phyloP scores from a whole-genome alignment of 2,329 filamentous ascomycete species.

The Laburnicola sp. region DNA sequence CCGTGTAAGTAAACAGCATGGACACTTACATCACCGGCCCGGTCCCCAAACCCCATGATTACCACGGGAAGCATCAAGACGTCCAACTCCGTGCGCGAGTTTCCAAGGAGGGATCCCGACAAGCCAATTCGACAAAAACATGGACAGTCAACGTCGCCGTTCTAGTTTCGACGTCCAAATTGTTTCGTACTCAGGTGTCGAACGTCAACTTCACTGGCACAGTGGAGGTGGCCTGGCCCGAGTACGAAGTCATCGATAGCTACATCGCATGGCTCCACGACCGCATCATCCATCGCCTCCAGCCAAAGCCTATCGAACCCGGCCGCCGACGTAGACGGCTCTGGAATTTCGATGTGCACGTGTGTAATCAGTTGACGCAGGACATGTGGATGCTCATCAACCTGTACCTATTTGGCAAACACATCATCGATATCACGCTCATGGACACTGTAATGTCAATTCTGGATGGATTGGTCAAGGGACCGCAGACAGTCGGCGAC shows the following conservation, averaged over 20 bases:
- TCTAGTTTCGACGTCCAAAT: not conserved
- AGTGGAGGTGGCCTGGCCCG: not conserved
- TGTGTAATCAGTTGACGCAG: not conserved
- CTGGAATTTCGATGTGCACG: not conserved
- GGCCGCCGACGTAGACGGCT: not conserved
- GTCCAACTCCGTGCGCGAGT: not conserved
- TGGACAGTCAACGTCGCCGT: not conserved
- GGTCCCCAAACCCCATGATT: not conserved
- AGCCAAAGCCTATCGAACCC: not conserved
- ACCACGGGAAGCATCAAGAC: not conserved
- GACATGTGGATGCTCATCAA: not conserved
- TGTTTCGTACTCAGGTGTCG: not conserved
- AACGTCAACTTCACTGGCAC: too few relatives aligned
- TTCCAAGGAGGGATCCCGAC: not conserved
- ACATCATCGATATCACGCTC: not conserved
- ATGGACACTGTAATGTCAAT: constrained; percentile 1
- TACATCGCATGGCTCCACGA: constrained; percentile 1
- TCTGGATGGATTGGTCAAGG: not conserved
- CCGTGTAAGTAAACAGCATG: not conserved
- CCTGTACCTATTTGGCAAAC: not conserved
- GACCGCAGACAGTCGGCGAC: not conserved
- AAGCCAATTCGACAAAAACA: not conserved
- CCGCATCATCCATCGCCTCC: not conserved
- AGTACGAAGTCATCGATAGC: not conserved
- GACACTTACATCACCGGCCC: not conserved